Percentiles rank a stretch among this genome's conserved stretches.
phyloP scores from a whole-genome alignment of 257 asterid genomes.

The Phtheirospermum japonicum region DNA sequence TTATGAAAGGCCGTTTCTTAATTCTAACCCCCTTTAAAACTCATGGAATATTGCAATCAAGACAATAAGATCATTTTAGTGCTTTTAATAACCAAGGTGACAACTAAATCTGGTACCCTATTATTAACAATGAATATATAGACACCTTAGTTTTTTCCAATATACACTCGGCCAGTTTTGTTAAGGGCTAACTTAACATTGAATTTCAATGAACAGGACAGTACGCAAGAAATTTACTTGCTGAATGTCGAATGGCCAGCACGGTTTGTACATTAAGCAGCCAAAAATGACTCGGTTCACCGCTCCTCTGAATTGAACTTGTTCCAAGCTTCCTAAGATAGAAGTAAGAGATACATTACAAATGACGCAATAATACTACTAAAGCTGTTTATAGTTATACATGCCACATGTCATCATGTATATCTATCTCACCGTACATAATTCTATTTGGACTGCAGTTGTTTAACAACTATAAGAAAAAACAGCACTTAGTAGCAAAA shows the following conservation, averaged over 20 bases:
- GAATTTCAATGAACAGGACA: constrained; percentile 4
- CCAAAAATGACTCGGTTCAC: constrained; percentile 28
- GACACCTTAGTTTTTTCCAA: constrained; percentile 12
- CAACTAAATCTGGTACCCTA: not conserved
- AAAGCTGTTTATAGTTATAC: constrained; percentile 11
- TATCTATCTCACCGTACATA: not conserved
- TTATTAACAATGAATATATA: not conserved
- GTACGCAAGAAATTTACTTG: constrained; percentile 27
- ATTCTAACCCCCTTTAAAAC: not conserved
- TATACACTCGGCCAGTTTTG: constrained; percentile 7
- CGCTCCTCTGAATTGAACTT: constrained; percentile 91
- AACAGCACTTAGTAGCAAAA: not conserved
- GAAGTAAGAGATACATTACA: constrained; percentile 19
- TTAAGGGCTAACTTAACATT: constrained; percentile 3
- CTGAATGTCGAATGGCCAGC: not conserved
- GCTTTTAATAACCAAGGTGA: not conserved
- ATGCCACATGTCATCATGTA: not conserved
- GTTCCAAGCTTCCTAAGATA: constrained; percentile 87
- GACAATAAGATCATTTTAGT: not conserved
- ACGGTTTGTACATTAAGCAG: constrained; percentile 23
- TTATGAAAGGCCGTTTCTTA: not conserved
- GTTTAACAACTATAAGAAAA: not conserved
- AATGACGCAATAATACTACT: constrained; percentile 1
- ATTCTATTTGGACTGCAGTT: not conserved
- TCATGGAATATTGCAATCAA: not conserved